These are phyloP conservation scores for Shiraia bambusicola DNA, from an alignment of 2,329 filamentous ascomycete species.

Conservation along the genomic window DNA sequence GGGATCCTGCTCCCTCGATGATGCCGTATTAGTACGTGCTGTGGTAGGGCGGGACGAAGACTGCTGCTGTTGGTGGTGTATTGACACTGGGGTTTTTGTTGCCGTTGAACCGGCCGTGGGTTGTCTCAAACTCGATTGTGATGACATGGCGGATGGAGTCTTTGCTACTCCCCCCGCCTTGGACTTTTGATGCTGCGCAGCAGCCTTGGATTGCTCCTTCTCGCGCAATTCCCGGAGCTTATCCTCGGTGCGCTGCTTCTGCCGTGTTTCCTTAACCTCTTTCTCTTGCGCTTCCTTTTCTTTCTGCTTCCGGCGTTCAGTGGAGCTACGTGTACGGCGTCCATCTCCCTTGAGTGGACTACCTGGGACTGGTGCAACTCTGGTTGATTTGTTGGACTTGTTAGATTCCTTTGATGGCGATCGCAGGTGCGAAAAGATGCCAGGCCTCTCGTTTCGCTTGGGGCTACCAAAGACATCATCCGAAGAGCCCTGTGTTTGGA, in stretches of 20 bases:
- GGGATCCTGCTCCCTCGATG: conserved; percentile 37
- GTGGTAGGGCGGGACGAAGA: conserved; percentile 32
- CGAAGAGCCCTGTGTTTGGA: conserved; percentile 27
- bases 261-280: conserved; percentile 58
- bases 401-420: conserved; percentile 41
- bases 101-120: conserved; percentile 17
- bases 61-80: conserved; percentile 32
- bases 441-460: conserved; percentile 33
- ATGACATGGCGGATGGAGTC: conserved; percentile 48
- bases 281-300: conserved; percentile 63
- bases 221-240: conserved; percentile 68
- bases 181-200: conserved; percentile 45
- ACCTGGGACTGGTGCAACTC: conserved; percentile 22
- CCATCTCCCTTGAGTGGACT: conserved; percentile 41
- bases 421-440: conserved; percentile 39
- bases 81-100: conserved; percentile 53
- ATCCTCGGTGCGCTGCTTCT: conserved; percentile 62
- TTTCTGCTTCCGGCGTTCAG: conserved; percentile 59
- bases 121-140: conserved; percentile 35
- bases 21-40: conserved; percentile 30
- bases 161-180: conserved; percentile 50
- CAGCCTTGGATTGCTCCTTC: conserved; percentile 69
- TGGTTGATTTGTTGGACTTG: conserved; percentile 32
- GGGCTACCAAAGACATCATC: conserved; percentile 41
- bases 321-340: conserved; percentile 60